These are phyloP conservation scores for Solanum hybrid DNA, from an alignment of 305 asterid species.

Conservation along the genomic window DNA sequence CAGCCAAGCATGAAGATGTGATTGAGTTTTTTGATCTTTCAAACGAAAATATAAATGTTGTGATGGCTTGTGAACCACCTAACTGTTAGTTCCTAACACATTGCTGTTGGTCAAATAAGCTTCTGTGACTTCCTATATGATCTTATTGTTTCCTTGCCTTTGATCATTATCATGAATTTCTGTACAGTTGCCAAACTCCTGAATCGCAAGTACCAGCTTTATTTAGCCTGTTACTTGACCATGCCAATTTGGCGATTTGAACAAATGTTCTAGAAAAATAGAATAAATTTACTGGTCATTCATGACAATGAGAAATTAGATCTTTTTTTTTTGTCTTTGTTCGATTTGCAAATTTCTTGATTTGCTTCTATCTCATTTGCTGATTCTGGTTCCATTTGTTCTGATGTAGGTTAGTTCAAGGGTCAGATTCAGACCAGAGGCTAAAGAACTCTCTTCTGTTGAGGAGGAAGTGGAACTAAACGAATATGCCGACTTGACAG, in stretches of 20 bases:
- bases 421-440: constrained; percentile 49
- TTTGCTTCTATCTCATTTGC: not conserved
- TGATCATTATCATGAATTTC: not conserved
- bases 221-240: not conserved
- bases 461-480: constrained; percentile 50
- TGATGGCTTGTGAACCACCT: not conserved
- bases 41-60: not conserved
- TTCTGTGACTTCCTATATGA: not conserved
- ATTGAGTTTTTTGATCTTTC: not conserved
- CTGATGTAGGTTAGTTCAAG: constrained; percentile 47
- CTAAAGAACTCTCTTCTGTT: constrained; percentile 55
- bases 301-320: not conserved
- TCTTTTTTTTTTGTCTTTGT: not conserved
- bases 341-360: not conserved
- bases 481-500: constrained; percentile 49
- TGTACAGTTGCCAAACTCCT: not conserved
- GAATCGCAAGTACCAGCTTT: not conserved
- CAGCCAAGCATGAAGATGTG: not conserved
- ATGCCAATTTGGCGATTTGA: not conserved
- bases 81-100: not conserved
- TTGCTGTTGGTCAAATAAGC: not conserved
- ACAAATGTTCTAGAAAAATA: not conserved
- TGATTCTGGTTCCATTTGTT: constrained; percentile 8
- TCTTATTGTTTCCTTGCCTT: constrained; percentile 3
- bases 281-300: not conserved